phyloP scores from a whole-genome alignment of 2,329 filamentous ascomycete species.

The Epichloe sp. region DNA sequence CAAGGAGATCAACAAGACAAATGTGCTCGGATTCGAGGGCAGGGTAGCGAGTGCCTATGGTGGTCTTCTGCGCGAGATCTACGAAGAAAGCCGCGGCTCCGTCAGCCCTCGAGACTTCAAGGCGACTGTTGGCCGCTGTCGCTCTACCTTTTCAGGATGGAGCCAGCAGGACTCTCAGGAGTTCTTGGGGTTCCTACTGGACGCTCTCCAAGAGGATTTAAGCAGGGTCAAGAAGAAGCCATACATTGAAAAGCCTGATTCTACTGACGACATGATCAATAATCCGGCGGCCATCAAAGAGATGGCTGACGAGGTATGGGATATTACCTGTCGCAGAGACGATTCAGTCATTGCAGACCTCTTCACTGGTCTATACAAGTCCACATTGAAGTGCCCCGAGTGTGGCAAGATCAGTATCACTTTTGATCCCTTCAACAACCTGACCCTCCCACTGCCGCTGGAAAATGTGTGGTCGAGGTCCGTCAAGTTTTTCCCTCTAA shows the following conservation, averaged over 20 bases:
- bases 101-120: conserved; percentile 76
- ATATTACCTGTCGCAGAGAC: conserved; percentile 83
- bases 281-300: conserved; percentile 66
- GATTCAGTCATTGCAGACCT: conserved; percentile 92
- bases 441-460: conserved; percentile 82
- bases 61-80: conserved; percentile 63
- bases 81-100: conserved; percentile 54
- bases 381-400: conserved; percentile 79
- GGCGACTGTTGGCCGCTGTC: conserved; percentile 63
- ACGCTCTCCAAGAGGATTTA: conserved; percentile 88
- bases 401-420: conserved; percentile 97
- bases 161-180: conserved; percentile 97
- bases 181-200: conserved; percentile 86
- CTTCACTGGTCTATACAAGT: conserved; percentile 97
- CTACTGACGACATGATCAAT: conserved; percentile 87
- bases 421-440: conserved; percentile 92
- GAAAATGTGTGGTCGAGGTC: conserved; percentile 67
- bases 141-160: conserved; percentile 81
- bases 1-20: conserved; percentile 70
- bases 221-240: conserved; percentile 92
- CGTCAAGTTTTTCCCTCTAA: conserved; percentile 66
- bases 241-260: conserved; percentile 95
- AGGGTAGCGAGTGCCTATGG: conserved; percentile 79
- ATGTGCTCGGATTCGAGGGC: conserved; percentile 75
- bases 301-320: conserved; percentile 81